Evolutionary conservation across 2,329 filamentous ascomycete species (phyloP).

Genomic region (Monosporascus ibericus): DNA sequence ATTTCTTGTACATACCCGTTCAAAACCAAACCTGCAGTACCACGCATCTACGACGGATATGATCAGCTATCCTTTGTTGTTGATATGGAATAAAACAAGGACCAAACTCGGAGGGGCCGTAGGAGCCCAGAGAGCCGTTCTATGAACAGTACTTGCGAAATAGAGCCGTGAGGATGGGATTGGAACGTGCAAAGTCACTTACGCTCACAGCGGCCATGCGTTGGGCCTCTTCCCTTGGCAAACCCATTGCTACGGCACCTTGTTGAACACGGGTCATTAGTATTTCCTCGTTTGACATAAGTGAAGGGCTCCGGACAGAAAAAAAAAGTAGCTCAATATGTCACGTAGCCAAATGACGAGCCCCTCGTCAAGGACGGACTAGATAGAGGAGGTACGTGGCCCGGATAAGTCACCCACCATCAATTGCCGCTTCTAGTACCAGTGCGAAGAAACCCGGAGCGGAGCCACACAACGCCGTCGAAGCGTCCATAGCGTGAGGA

Average conservation of each 20-base stretch:
- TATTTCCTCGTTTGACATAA: background rate
- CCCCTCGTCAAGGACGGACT: background rate
- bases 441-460: slow-evolving; percentile 72
- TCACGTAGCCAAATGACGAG: too few species aligned
- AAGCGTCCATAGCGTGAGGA: slow-evolving; percentile 62
- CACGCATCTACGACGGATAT: slow-evolving; percentile 49
- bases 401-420: slow-evolving; percentile 33
- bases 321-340: too few species aligned
- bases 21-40: slow-evolving; percentile 63
- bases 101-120: too few species aligned
- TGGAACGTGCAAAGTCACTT: background rate
- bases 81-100: too few species aligned
- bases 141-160: background rate
- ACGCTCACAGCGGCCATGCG: slow-evolving; percentile 69
- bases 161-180: background rate
- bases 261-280: background rate
- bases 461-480: slow-evolving; percentile 67
- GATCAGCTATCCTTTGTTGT: background rate
- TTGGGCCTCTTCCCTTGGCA: slow-evolving; percentile 66
- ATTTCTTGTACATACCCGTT: slow-evolving; percentile 35
- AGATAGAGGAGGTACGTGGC: background rate
- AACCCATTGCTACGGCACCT: slow-evolving; percentile 68
- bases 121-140: background rate
- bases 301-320: background rate
- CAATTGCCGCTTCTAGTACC: slow-evolving; percentile 68